A percentile compares a stretch with the other conserved stretches of the same genome.
Conservation (phyloP, 2,329 filamentous ascomycete species). For the Pestalotiopsis fici region DNA sequence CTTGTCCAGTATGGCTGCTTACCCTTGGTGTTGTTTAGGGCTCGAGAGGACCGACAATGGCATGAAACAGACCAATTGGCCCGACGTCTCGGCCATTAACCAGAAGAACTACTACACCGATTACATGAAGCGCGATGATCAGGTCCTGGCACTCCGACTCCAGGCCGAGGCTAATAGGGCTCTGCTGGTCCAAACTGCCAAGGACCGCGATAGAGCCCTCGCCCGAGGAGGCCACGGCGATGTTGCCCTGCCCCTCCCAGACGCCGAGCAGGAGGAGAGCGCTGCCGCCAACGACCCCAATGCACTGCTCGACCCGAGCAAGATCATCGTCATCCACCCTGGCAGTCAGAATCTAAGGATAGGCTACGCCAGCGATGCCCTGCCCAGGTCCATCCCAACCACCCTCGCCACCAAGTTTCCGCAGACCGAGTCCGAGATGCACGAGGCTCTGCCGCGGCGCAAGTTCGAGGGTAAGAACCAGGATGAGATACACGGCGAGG, state of each 20-base stretch:
- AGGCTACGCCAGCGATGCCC: slow-evolving; percentile 90
- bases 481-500: slow-evolving; percentile 86
- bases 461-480: slow-evolving; percentile 62
- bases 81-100: slow-evolving; percentile 89
- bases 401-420: slow-evolving; percentile 79
- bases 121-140: slow-evolving; percentile 97
- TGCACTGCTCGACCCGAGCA: slow-evolving; percentile 73
- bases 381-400: slow-evolving; percentile 94
- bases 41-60: slow-evolving; percentile 97
- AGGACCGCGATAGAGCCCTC: slow-evolving; percentile 83
- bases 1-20: slow-evolving; percentile 10
- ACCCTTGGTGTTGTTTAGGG: slow-evolving; percentile 51
- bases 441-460: slow-evolving; percentile 74
- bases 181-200: slow-evolving; percentile 79
- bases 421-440: slow-evolving; percentile 80
- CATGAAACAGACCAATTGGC: slow-evolving; percentile 94
- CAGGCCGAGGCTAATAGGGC: slow-evolving; percentile 87
- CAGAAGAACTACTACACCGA: slow-evolving; percentile 99
- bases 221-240: slow-evolving; percentile 74
- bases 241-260: slow-evolving; percentile 59
- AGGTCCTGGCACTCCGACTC: slow-evolving; percentile 84
- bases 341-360: slow-evolving; percentile 95
- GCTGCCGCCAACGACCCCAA: slow-evolving; percentile 53
- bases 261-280: slow-evolving; percentile 59
- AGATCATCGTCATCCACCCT: slow-evolving; percentile 91